Evolutionary conservation across 2,329 filamentous ascomycete species (phyloP).

Genomic region (Epichloe amarillans): DNA sequence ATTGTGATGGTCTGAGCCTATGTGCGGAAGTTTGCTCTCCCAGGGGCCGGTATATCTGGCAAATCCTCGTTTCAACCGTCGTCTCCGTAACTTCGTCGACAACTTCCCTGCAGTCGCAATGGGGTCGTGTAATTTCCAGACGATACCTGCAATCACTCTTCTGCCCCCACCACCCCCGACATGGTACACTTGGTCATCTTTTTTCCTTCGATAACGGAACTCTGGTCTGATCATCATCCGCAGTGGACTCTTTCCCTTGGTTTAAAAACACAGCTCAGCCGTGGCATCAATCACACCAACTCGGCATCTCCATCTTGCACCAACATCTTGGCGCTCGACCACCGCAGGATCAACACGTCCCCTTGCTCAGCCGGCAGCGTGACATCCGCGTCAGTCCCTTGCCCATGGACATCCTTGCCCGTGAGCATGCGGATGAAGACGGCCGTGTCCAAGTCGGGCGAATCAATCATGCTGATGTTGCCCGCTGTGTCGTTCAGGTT

Average conservation of each 20-base stretch:
- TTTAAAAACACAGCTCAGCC: not conserved
- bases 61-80: not conserved
- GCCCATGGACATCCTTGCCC: conserved; percentile 43
- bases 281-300: conserved; percentile 39
- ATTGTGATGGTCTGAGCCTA: too few species aligned
- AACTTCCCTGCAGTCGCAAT: too few species aligned
- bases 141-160: too few species aligned
- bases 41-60: too few species aligned
- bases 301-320: conserved; percentile 43
- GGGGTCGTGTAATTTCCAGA: too few species aligned
- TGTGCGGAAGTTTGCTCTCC: too few species aligned
- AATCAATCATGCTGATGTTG: conserved; percentile 84
- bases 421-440: conserved; percentile 69
- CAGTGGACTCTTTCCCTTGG: too few species aligned
- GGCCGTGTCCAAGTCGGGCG: conserved; percentile 67
- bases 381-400: conserved; percentile 51
- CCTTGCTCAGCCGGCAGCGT: conserved; percentile 44
- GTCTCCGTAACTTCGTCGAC: not conserved
- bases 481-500: conserved; percentile 83
- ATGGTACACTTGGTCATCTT: too few species aligned
- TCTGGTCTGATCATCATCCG: too few species aligned
- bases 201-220: too few species aligned
- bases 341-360: conserved; percentile 55
- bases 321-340: conserved; percentile 57
- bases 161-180: too few species aligned